Evolutionary conservation across 2,329 filamentous ascomycete species (phyloP), one percentile per base, ranked within the genome.

Genomic region (Clonostachys sp.): DNA sequence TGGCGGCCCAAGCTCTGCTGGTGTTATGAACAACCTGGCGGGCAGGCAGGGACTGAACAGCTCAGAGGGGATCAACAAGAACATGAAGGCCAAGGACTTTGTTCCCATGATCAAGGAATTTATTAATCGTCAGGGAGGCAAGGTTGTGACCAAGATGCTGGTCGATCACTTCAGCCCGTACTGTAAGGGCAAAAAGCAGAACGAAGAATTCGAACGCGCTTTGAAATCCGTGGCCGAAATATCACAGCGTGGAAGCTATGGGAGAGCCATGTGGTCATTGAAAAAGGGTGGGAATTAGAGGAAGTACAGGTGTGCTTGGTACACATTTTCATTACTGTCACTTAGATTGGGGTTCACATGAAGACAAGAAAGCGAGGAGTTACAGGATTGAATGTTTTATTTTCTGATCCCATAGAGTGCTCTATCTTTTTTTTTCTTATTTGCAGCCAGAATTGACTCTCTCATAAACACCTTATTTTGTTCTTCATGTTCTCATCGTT

Each of bases 161-260:
- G 87, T 96, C 20, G 88, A 95, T 58, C 90, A 96, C 59, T 97
- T 96, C 65, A 89, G 91, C 64, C 81, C 81, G 13, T 87, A 84
- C 58, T 95, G 90, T 61, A 65, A 66, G 1, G 62, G 62, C 3
- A 80, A 78, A 18, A 87, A 82, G 41, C 80, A 88, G 51, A 86
- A 84, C 45, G 80, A 82, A 16, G 86, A 91, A 62, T 97, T 97
- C 63, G 92, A 91, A 67, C 76, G 80, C 57, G 90, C 90, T 56
- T 69, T 97, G 47, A 84, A 87, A 56, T 75, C 75, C 51, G 86
- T 96, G 57, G 92, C 92, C 1, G 79, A 73, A 46, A 66, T 95
- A 62, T 80, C 89, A 59, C 76, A 81, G 61, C 64, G 65, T 10
- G 77, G 77, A 5, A 72, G 73, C 10, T 70, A 71, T 5, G 76